Percentiles rank a stretch among this genome's conserved stretches.
phyloP scores from a whole-genome alignment of 352 stramenopile genomes.

The Pythium grandisporangium region DNA sequence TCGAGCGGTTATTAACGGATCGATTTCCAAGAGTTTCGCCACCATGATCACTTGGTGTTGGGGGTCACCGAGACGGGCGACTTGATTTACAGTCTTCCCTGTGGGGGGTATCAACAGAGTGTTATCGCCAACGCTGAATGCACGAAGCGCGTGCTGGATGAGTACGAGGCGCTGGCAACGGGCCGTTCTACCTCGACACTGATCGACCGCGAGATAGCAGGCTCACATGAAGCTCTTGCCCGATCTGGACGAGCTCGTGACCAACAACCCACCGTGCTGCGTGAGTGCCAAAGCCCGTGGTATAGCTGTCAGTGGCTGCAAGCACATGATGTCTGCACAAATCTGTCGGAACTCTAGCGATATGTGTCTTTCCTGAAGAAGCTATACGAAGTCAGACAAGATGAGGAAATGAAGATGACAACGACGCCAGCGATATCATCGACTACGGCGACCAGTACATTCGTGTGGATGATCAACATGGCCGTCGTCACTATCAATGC shows the following conservation, averaged over 20 bases:
- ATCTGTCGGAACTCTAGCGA: no score
- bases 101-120: constrained; percentile 64
- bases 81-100: constrained; percentile 48
- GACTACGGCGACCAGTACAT: constrained; percentile 35
- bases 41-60: constrained; percentile 55
- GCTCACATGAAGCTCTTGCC: constrained; percentile 45
- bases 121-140: constrained; percentile 38
- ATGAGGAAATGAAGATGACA: constrained; percentile 43
- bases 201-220: neutral
- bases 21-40: constrained; percentile 60
- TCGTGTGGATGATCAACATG: constrained; percentile 17
- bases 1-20: constrained; percentile 29
- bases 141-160: constrained; percentile 32
- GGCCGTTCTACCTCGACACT: neutral
- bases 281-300: constrained; percentile 49
- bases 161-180: constrained; percentile 29
- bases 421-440: constrained; percentile 25
- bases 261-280: constrained; percentile 57
- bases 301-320: constrained; percentile 33
- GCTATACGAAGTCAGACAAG: no score
- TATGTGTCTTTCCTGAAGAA: no score
- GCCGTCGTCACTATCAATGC: neutral
- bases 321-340: constrained; percentile 48
- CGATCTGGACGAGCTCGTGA: constrained; percentile 24
- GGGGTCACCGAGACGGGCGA: constrained; percentile 20